These are phyloP conservation scores for Diaporthe eres DNA, from an alignment of 2,329 filamentous ascomycete genomes.

Conservation along the genomic window DNA sequence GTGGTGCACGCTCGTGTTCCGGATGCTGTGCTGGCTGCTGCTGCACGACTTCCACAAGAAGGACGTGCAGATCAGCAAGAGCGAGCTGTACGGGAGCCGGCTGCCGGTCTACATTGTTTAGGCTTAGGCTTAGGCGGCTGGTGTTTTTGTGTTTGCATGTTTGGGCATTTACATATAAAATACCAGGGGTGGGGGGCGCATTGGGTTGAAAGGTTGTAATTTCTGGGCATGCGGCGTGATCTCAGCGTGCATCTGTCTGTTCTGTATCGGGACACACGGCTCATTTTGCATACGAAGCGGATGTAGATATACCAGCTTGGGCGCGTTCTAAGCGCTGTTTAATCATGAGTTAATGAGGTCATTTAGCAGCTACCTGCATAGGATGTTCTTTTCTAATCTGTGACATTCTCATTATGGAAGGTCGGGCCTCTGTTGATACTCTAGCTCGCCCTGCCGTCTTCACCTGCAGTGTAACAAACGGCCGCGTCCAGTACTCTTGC, in stretches of 20 bases:
- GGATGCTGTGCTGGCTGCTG: constrained; percentile 72
- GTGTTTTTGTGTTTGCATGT: neutral
- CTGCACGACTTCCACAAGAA: constrained; percentile 70
- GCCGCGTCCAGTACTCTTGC: neutral
- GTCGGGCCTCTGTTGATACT: neutral
- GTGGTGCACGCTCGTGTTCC: constrained; percentile 69
- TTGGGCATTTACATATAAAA: neutral
- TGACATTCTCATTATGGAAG: neutral
- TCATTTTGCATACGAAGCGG: neutral
- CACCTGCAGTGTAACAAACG: neutral
- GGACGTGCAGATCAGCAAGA: constrained; percentile 67
- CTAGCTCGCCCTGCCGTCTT: neutral
- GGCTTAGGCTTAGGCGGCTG: constrained; percentile 45
- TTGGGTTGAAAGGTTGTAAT: neutral
- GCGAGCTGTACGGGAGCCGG: constrained; percentile 67
- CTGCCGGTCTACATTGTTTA: constrained; percentile 67
- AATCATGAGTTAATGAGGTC: constrained; percentile 14
- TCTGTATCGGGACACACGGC: neutral
- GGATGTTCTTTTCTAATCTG: neutral
- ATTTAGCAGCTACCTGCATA: neutral
- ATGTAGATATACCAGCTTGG: neutral
- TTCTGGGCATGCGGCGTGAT: constrained; percentile 16
- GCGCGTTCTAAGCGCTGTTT: neutral
- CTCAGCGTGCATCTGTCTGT: constrained; percentile 17
- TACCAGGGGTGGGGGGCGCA: neutral